Percentiles rank a stretch among this genome's conserved stretches.
These are phyloP conservation scores for Eutypa lata DNA, from an alignment of 2,329 filamentous ascomycete species.

Conservation along the genomic window DNA sequence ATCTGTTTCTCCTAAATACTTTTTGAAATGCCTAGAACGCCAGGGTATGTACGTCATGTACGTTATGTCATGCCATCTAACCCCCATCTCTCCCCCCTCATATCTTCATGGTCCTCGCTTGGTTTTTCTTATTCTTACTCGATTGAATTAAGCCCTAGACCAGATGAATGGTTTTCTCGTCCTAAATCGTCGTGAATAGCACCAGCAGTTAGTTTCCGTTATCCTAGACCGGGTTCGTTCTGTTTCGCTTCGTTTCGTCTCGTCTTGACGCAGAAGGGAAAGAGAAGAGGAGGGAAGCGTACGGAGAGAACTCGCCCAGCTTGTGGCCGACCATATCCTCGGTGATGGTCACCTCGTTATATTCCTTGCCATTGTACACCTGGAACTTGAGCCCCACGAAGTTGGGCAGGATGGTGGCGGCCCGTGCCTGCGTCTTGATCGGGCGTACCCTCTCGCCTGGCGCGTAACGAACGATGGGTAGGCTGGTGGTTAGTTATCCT, in stretches of 20 bases:
- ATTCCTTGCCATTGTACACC: slow-evolving; percentile 87
- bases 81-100: slow-evolving; percentile 8
- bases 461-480: slow-evolving; percentile 61
- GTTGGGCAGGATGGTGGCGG: slow-evolving; percentile 86
- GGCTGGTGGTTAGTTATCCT: slow-evolving; percentile 33
- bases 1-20: neutral
- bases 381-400: slow-evolving; percentile 89
- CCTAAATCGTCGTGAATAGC: slow-evolving; percentile 28
- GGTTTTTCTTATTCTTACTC: too few species aligned
- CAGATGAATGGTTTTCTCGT: slow-evolving; percentile 59
- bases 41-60: slow-evolving; percentile 14
- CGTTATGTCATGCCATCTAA: neutral
- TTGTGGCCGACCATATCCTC: slow-evolving; percentile 98
- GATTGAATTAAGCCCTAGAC: too few species aligned
- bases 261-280: neutral
- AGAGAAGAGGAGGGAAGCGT: slow-evolving; percentile 39
- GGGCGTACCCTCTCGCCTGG: slow-evolving; percentile 63
- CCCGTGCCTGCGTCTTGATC: slow-evolving; percentile 82
- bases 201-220: neutral
- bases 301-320: slow-evolving; percentile 88
- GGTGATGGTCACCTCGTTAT: slow-evolving; percentile 78
- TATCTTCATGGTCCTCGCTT: slow-evolving; percentile 7
- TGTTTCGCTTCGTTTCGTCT: too few species aligned
- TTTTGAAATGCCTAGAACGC: slow-evolving; percentile 7
- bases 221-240: too few species aligned